These are phyloP conservation scores for Colletotrichum tropicale DNA, from an alignment of 2,329 filamentous ascomycete species.

Conservation along the genomic window DNA sequence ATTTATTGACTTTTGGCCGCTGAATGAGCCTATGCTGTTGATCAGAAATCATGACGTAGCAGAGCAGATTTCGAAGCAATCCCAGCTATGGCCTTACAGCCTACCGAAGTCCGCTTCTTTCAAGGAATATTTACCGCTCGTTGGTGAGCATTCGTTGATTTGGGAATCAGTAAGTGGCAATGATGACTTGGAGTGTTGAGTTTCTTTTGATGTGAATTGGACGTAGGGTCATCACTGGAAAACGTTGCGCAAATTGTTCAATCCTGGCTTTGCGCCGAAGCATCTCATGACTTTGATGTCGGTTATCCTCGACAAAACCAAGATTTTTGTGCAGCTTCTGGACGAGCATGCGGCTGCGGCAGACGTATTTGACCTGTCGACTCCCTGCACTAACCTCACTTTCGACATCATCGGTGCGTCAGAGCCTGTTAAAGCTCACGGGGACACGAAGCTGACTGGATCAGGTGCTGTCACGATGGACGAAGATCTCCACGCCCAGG, in stretches of 20 bases:
- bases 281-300: conserved; percentile 40
- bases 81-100: conserved; percentile 34
- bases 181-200: too few species aligned
- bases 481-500: conserved; percentile 36
- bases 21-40: conserved; percentile 33
- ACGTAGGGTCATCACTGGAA: conserved; percentile 25
- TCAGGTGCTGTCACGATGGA: conserved; percentile 36
- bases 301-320: conserved; percentile 36
- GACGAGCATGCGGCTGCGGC: not conserved
- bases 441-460: not conserved
- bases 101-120: conserved; percentile 33
- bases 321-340: conserved; percentile 27
- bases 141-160: not conserved
- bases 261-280: conserved; percentile 41
- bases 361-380: conserved; percentile 22
- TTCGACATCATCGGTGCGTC: conserved; percentile 40
- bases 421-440: too few species aligned
- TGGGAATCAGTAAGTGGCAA: not conserved
- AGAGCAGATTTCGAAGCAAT: conserved; percentile 38
- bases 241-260: conserved; percentile 34
- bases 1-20: conserved; percentile 38
- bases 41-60: conserved; percentile 37
- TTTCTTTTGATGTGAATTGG: too few species aligned
- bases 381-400: conserved; percentile 32
- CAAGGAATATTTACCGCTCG: not conserved